Percentiles rank a stretch among this genome's conserved stretches.
These are phyloP conservation scores for Sophora flavescens DNA, from an alignment of 306 rosid species.

Conservation along the genomic window DNA sequence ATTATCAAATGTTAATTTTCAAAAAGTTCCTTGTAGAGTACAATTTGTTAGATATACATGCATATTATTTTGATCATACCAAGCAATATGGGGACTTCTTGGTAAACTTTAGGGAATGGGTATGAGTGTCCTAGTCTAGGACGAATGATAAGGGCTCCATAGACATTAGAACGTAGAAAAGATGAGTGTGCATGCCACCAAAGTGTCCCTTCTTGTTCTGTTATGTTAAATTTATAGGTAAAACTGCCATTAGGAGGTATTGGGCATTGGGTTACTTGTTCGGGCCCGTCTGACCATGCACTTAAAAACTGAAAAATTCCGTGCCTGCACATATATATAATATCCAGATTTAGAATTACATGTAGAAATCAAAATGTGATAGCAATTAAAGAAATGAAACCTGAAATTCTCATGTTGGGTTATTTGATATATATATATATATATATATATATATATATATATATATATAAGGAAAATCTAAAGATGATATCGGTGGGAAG, in stretches of 20 bases:
- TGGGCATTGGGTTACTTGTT: constrained; percentile 73
- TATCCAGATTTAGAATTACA: background rate
- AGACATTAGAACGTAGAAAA: constrained; percentile 68
- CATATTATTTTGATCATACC: constrained; percentile 42
- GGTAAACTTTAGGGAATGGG: constrained; percentile 54
- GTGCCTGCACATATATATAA: constrained; percentile 65
- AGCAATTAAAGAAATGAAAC: no score
- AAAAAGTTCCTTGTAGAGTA: background rate
- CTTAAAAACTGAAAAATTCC: constrained; percentile 64
- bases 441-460: no score
- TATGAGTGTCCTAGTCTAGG: constrained; percentile 48
- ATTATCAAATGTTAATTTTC: background rate
- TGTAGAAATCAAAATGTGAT: background rate
- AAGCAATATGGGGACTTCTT: constrained; percentile 62
- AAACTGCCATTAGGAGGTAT: constrained; percentile 54
- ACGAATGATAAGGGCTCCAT: constrained; percentile 69
- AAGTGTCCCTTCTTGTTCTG: constrained; percentile 76
- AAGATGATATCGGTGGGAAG: no score
- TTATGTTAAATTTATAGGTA: constrained; percentile 61
- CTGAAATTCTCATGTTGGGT: no score
- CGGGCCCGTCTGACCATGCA: constrained; percentile 85
- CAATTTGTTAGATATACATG: no score
- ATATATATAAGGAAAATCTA: no score
- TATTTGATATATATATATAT: no score
- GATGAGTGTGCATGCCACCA: constrained; percentile 84